Percentiles rank a stretch among this genome's conserved stretches.
Evolutionary conservation across 371 early-diverging fungal genomes (phyloP).

Genomic region (Capniomyces stellatus): DNA sequence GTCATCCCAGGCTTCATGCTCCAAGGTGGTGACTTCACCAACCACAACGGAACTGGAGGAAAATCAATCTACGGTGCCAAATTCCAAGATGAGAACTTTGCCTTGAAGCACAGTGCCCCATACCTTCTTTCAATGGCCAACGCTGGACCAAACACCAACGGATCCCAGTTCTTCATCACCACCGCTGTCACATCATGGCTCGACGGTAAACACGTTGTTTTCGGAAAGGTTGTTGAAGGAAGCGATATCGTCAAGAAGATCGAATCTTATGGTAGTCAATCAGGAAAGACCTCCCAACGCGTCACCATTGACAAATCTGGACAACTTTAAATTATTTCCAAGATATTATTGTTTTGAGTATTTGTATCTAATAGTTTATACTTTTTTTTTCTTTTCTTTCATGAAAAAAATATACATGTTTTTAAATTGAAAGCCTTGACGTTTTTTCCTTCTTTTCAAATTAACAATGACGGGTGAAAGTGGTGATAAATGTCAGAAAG

Average conservation of each 20-base stretch:
- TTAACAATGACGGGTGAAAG: too few species aligned
- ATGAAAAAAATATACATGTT: not conserved
- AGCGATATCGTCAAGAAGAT: slow-evolving; percentile 60
- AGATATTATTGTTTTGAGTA: not conserved
- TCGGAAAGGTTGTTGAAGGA: slow-evolving; percentile 74
- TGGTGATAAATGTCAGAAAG: too few species aligned
- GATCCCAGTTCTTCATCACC: slow-evolving; percentile 98
- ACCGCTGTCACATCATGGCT: slow-evolving; percentile 73
- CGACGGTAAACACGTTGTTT: slow-evolving; percentile 99
- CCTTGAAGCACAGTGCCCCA: slow-evolving; percentile 71
- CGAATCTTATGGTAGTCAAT: slow-evolving; percentile 48
- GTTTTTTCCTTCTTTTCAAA: too few species aligned
- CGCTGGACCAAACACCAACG: slow-evolving; percentile 88
- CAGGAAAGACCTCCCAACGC: slow-evolving; percentile 42
- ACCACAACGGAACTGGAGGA: slow-evolving; percentile 88
- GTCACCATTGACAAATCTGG: slow-evolving; percentile 66
- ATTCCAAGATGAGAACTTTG: slow-evolving; percentile 96
- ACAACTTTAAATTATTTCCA: slow-evolving; percentile 23
- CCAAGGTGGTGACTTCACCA: slow-evolving; percentile 97
- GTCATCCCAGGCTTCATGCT: slow-evolving; percentile 96
- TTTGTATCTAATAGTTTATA: too few species aligned
- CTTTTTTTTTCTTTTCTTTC: not conserved
- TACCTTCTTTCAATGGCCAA: slow-evolving; percentile 98
- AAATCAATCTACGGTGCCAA: slow-evolving; percentile 90
- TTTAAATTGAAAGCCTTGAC: too few species aligned